Conservation (phyloP, 1,139 yeast species). For the Geotrichum europaeum region DNA sequence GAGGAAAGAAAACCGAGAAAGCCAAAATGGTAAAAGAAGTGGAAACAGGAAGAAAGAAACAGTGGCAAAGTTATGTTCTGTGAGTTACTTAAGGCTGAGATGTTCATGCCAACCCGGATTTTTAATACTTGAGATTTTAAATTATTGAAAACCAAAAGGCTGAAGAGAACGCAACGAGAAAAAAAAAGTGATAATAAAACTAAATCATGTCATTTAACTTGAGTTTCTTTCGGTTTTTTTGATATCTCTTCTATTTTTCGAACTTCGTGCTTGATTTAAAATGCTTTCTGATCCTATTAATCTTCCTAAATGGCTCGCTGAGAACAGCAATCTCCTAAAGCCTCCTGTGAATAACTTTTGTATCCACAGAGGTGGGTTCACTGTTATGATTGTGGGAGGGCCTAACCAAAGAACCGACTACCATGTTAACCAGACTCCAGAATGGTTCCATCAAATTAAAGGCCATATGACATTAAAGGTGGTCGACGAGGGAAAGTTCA, state of each 20-base stretch:
- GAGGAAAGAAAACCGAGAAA: background rate
- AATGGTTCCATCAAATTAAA: slow-evolving; percentile 82
- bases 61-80: slow-evolving; percentile 7
- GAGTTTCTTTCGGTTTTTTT: background rate
- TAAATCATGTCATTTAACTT: background rate
- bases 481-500: slow-evolving; percentile 75
- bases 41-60: slow-evolving; percentile 1
- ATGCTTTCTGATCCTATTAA: slow-evolving; percentile 71
- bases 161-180: background rate
- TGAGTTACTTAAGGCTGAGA: slow-evolving; percentile 1
- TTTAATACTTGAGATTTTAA: background rate
- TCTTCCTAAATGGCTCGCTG: slow-evolving; percentile 72
- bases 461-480: slow-evolving; percentile 82
- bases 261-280: background rate
- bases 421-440: slow-evolving; percentile 91
- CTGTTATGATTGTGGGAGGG: slow-evolving; percentile 92
- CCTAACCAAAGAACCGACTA: slow-evolving; percentile 92
- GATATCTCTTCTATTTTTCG: background rate
- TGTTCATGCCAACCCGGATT: background rate
- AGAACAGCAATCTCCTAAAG: slow-evolving; percentile 65
- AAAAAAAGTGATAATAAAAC: background rate
- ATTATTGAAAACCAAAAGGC: background rate
- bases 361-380: slow-evolving; percentile 84
- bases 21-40: background rate
- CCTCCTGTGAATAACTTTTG: slow-evolving; percentile 94